phyloP scores from a whole-genome alignment of 139 green algal genomes.

The Astrephomene gubernaculifera region DNA sequence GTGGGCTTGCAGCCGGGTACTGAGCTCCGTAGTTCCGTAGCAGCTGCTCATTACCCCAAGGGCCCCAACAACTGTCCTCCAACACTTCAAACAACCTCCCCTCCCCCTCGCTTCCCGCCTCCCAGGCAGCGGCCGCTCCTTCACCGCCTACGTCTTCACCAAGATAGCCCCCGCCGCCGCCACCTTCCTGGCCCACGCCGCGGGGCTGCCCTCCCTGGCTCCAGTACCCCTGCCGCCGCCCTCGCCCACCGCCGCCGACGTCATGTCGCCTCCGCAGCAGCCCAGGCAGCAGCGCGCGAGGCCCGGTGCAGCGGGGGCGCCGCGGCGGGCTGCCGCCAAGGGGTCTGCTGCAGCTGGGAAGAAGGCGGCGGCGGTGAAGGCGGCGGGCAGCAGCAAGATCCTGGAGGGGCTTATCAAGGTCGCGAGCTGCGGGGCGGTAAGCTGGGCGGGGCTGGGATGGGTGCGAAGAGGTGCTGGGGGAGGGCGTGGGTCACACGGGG shows the following conservation, averaged over 20 bases:
- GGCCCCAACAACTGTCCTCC: no score
- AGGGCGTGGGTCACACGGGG: no score
- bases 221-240: background rate
- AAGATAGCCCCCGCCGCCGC: conserved; percentile 44
- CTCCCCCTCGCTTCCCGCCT: background rate
- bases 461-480: no score
- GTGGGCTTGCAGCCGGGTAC: background rate
- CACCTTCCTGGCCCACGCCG: background rate
- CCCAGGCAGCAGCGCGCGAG: background rate
- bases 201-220: background rate
- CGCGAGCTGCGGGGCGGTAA: no score
- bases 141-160: conserved; percentile 88
- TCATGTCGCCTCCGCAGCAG: background rate
- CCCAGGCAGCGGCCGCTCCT: conserved; percentile 83
- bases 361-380: background rate
- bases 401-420: no score
- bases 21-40: background rate
- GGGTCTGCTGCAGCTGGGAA: no score
- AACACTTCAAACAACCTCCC: background rate
- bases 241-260: no score
- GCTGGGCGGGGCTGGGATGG: no score
- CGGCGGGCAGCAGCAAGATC: no score
- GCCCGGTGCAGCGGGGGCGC: no score
- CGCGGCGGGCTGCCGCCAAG: no score
- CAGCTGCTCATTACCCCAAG: background rate